Conservation (phyloP, 805 yeast genomes). For the Hermanozyma aechmeae region DNA sequence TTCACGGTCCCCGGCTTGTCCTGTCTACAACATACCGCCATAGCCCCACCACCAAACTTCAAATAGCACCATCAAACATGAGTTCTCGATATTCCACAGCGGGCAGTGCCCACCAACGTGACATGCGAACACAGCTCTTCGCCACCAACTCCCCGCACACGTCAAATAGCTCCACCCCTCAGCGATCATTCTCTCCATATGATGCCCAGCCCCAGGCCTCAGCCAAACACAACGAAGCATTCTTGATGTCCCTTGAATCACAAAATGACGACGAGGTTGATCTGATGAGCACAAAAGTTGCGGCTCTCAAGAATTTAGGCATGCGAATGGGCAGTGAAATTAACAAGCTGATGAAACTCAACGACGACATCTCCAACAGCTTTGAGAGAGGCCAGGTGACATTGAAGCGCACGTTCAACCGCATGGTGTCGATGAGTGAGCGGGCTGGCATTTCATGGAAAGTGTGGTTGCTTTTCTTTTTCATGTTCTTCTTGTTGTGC, state of each 20-base stretch:
- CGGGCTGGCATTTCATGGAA: constrained; percentile 37
- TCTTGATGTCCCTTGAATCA: constrained; percentile 32
- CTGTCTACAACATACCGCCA: no score
- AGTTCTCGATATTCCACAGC: neutral
- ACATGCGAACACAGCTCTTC: constrained; percentile 32
- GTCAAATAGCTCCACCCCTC: constrained; percentile 11
- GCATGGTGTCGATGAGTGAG: constrained; percentile 37
- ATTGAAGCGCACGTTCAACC: constrained; percentile 32
- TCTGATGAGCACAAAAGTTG: constrained; percentile 31
- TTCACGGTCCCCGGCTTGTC: no score
- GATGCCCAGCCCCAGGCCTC: constrained; percentile 16
- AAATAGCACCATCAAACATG: no score
- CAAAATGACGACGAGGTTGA: constrained; percentile 35
- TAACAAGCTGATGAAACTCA: constrained; percentile 29
- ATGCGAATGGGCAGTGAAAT: constrained; percentile 35
- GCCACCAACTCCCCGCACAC: constrained; percentile 13
- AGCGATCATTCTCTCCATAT: constrained; percentile 30
- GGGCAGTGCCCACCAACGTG: constrained; percentile 36
- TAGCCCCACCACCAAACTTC: no score
- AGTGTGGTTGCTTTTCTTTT: constrained; percentile 35
- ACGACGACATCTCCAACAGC: constrained; percentile 30
- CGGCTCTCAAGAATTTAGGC: constrained; percentile 32
- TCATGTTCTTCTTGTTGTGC: constrained; percentile 26
- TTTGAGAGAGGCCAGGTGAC: constrained; percentile 32
- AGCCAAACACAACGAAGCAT: constrained; percentile 33